phyloP scores from a whole-genome alignment of 306 rosid species.

The Albizia julibrissin region DNA sequence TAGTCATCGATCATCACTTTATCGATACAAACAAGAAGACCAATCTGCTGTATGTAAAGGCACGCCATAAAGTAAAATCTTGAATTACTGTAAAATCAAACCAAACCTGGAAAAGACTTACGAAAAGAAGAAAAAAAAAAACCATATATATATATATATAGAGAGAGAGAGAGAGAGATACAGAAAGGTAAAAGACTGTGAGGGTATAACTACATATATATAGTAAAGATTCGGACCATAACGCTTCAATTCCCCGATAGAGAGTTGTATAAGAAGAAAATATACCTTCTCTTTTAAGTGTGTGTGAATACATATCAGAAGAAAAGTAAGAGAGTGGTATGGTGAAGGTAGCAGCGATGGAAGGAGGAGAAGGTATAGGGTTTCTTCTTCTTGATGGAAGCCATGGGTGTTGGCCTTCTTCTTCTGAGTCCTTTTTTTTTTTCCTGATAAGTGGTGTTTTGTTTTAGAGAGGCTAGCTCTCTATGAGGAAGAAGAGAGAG shows the following conservation, averaged over 20 bases:
- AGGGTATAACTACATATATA: background rate
- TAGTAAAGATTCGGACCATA: constrained; percentile 73
- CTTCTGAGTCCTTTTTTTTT: background rate
- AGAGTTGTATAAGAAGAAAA: constrained; percentile 21
- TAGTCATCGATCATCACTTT: background rate
- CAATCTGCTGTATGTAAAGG: constrained; percentile 11
- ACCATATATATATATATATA: background rate
- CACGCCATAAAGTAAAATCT: constrained; percentile 27
- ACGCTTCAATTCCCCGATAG: constrained; percentile 86
- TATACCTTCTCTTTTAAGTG: no score
- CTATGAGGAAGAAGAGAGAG: no score
- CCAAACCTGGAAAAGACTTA: background rate
- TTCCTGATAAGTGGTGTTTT: no score
- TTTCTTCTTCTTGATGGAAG: constrained; percentile 75
- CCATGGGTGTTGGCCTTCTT: constrained; percentile 48
- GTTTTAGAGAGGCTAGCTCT: no score
- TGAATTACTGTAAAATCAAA: constrained; percentile 31
- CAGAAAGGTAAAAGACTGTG: background rate
- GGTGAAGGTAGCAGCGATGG: background rate
- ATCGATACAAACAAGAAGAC: constrained; percentile 3
- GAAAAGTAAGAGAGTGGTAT: background rate
- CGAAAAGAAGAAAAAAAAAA: constrained; percentile 8
- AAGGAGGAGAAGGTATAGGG: constrained; percentile 42
- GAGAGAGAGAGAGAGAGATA: background rate
- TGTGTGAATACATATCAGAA: background rate